phyloP scores from a whole-genome alignment of 2,329 filamentous ascomycete species.

The Tolypocladium tundrense region DNA sequence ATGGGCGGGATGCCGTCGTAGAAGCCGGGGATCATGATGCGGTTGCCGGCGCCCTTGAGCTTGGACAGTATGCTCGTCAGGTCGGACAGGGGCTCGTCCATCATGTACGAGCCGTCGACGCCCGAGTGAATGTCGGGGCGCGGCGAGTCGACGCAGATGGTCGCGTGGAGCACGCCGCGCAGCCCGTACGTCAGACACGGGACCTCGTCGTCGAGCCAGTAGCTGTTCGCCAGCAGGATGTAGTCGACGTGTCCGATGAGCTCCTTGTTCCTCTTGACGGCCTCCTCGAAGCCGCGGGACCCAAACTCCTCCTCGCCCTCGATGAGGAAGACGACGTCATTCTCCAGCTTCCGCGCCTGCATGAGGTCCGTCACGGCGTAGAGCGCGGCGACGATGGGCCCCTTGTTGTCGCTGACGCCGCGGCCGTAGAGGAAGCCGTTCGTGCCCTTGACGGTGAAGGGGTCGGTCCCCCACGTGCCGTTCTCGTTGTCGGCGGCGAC shows the following conservation, averaged over 20 bases:
- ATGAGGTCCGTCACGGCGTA: constrained; percentile 87
- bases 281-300: constrained; percentile 80
- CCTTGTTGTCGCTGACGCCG: constrained; percentile 97
- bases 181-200: constrained; percentile 93
- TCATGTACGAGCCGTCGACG: constrained; percentile 85
- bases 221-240: constrained; percentile 92
- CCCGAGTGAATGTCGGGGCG: constrained; percentile 89
- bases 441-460: constrained; percentile 79
- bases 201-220: constrained; percentile 94
- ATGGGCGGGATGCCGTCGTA: constrained; percentile 75
- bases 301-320: constrained; percentile 96
- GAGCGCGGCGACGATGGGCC: constrained; percentile 84
- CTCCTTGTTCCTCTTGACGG: constrained; percentile 68
- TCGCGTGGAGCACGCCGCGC: constrained; percentile 87
- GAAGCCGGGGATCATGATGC: constrained; percentile 77
- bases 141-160: constrained; percentile 74
- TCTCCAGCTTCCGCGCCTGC: constrained; percentile 71
- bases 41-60: constrained; percentile 71
- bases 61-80: constrained; percentile 73
- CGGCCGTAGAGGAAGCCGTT: constrained; percentile 92
- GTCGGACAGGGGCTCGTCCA: constrained; percentile 88
- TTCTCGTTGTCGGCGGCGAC: constrained; percentile 79
- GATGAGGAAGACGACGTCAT: constrained; percentile 87
- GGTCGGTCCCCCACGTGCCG: constrained; percentile 76
- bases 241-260: constrained; percentile 88